Conservation (phyloP, 2,329 filamentous ascomycete genomes). For the Fulvia fulva region DNA sequence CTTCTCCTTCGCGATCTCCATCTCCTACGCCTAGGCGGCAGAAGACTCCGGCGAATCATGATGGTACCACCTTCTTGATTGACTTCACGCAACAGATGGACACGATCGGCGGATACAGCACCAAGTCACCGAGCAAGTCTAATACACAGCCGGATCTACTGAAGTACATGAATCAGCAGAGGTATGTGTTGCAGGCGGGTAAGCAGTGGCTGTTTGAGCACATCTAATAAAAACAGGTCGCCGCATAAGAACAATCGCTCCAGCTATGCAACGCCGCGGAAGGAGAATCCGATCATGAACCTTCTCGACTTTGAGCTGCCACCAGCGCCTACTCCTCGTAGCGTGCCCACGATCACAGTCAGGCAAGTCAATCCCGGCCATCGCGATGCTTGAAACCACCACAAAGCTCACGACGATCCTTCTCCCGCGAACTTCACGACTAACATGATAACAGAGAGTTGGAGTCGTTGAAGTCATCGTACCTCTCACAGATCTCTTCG, state of each 20-base stretch:
- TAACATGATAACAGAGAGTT: conserved; percentile 67
- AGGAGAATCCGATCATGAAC: conserved; percentile 55
- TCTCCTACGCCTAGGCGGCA: conserved; percentile 53
- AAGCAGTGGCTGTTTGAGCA: too few species aligned
- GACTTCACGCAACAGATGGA: conserved; percentile 83
- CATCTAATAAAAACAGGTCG: too few species aligned
- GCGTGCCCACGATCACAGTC: conserved; percentile 76
- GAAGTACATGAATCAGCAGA: conserved; percentile 39
- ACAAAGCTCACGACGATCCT: too few species aligned
- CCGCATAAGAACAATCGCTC: conserved; percentile 37
- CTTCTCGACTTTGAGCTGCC: conserved; percentile 89
- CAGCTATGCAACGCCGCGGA: conserved; percentile 40
- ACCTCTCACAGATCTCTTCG: conserved; percentile 90
- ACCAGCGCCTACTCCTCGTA: conserved; percentile 87
- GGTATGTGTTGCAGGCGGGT: too few species aligned
- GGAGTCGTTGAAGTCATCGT: conserved; percentile 84
- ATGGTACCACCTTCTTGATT: conserved; percentile 71
- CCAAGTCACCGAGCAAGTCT: conserved; percentile 51
- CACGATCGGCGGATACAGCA: conserved; percentile 46
- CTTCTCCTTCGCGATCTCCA: conserved; percentile 40
- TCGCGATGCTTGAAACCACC: too few species aligned
- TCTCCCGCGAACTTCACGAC: neutral
- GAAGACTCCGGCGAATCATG: conserved; percentile 41
- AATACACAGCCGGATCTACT: conserved; percentile 47
- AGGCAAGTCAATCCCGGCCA: too few species aligned